Percentiles rank a stretch among this genome's conserved stretches.
phyloP scores from a whole-genome alignment of 2,329 filamentous ascomycete species.

The Exserohilum rostratum region DNA sequence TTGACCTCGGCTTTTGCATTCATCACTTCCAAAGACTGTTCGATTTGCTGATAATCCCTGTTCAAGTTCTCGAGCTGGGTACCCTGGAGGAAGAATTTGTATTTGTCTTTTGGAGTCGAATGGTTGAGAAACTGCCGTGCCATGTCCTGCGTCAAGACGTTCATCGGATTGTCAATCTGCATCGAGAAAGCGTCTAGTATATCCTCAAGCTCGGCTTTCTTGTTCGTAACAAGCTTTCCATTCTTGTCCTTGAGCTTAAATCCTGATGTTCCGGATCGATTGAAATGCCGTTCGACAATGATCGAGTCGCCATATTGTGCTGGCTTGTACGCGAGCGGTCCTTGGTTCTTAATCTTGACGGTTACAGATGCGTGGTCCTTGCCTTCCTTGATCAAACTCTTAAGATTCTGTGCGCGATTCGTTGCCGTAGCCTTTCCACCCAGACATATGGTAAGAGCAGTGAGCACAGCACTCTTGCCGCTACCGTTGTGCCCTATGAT shows the following conservation, averaged over 20 bases:
- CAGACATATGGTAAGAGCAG: constrained; percentile 90
- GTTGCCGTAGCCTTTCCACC: constrained; percentile 92
- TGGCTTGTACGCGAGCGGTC: constrained; percentile 80
- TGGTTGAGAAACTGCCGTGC: constrained; percentile 90
- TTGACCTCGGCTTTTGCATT: constrained; percentile 67
- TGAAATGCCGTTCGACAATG: constrained; percentile 89
- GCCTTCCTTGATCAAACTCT: constrained; percentile 89
- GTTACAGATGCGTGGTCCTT: constrained; percentile 72
- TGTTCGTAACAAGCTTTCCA: constrained; percentile 76
- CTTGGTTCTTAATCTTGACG: constrained; percentile 90
- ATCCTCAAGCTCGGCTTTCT: constrained; percentile 86
- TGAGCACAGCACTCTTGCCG: constrained; percentile 94
- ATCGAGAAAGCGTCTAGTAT: constrained; percentile 92
- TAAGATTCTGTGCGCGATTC: constrained; percentile 87
- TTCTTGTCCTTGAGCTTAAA: constrained; percentile 84
- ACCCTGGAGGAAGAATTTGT: constrained; percentile 94
- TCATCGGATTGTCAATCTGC: constrained; percentile 96
- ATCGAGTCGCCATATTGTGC: constrained; percentile 85
- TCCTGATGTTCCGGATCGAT: constrained; percentile 72
- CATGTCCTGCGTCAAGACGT: constrained; percentile 92
- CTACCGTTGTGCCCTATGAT: constrained; percentile 97
- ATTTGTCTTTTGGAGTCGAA: constrained; percentile 83
- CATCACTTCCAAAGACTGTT: constrained; percentile 77
- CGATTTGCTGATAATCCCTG: constrained; percentile 85
- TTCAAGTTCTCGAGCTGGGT: constrained; percentile 93